Base-by-base conservation (phyloP, 805 yeast genomes). In the Lachancea fermentati region DNA sequence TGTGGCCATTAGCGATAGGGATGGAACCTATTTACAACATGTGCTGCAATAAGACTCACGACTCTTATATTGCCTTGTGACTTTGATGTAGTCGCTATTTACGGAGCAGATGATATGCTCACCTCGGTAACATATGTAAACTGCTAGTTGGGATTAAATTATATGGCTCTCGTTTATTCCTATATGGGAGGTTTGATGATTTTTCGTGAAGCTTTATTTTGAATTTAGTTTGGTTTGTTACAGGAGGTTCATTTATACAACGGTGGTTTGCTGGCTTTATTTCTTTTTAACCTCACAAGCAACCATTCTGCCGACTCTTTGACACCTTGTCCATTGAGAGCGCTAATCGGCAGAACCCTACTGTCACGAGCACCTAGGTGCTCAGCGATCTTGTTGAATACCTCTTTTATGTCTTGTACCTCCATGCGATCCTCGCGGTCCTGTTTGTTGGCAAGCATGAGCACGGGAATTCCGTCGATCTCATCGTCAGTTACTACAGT, bases 361-460 rank as follows among this genome's bases (percentile, higher is more conserved):
- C 88, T 79, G 58, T 91, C 98, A 30, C 96, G 76, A 0, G 97
- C 98, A 54, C 85, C 83, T 54, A 91, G 65, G 54, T 81, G 78
- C 69, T 85, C 81, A 37, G 96, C 85, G 54, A 85, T 76, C 57
- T 81, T 71, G 68, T 93, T 78, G 71, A 91, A 75, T 49, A 91
- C 66, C 73, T 93, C 76, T 69, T 91, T 81, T 57, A 93, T 73
- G 62, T 84, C 83, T 49, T 79, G 85, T 14, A 84, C 80, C 57
- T 83, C 91, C 62, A 84, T 63, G 43, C 79, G 74, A 36, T 76
- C 79, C 41, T 76, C 78, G 26, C 79, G 60, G 57, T 93, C 97
- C 66, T 89, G 96, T 60, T 93, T 93, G 61, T 93, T 91, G 5
- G 97, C 97, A 55, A 91, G 70, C 96, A 91, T 91, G 42, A 91